Conservation (phyloP, 2,329 filamentous ascomycete genomes). For the Penicillium hesseltinei region DNA sequence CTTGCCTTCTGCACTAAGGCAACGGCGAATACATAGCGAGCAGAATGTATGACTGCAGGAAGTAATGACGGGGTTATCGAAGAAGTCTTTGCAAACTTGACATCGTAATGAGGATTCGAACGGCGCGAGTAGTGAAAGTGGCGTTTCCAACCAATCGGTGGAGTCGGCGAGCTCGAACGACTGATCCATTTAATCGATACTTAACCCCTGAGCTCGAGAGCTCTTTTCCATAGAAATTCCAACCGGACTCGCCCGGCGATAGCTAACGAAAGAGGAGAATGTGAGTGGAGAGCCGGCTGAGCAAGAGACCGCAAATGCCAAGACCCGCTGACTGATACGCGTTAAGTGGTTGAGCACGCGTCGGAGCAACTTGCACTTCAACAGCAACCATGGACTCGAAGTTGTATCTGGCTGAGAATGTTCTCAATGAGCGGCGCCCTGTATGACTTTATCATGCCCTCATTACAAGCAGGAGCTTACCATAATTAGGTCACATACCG, state of each 20-base stretch:
- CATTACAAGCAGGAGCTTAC: constrained; percentile 4
- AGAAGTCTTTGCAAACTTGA: constrained; percentile 98
- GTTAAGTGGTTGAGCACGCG: constrained; percentile 43
- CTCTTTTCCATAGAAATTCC: background rate
- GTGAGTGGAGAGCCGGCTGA: constrained; percentile 10
- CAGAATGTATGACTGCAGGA: constrained; percentile 96
- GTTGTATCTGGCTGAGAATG: constrained; percentile 70
- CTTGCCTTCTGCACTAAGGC: constrained; percentile 76
- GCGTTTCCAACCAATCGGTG: constrained; percentile 50
- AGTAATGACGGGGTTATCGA: constrained; percentile 89
- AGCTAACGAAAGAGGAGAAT: constrained; percentile 7
- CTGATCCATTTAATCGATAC: constrained; percentile 31
- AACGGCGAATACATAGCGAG: constrained; percentile 88
- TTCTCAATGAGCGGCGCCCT: constrained; percentile 72
- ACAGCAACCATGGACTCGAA: constrained; percentile 56
- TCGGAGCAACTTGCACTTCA: constrained; percentile 20
- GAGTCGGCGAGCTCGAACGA: constrained; percentile 44
- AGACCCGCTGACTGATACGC: constrained; percentile 44
- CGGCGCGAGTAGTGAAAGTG: constrained; percentile 43
- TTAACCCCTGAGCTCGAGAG: background rate
- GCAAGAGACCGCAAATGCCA: constrained; percentile 26
- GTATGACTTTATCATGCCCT: constrained; percentile 48
- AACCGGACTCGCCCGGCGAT: background rate
- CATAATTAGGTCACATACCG: constrained; percentile 75
- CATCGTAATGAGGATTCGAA: constrained; percentile 86